Conservation (phyloP, 495 filamentous ascomycete species). For the Massariosphaeria phaeospora region DNA sequence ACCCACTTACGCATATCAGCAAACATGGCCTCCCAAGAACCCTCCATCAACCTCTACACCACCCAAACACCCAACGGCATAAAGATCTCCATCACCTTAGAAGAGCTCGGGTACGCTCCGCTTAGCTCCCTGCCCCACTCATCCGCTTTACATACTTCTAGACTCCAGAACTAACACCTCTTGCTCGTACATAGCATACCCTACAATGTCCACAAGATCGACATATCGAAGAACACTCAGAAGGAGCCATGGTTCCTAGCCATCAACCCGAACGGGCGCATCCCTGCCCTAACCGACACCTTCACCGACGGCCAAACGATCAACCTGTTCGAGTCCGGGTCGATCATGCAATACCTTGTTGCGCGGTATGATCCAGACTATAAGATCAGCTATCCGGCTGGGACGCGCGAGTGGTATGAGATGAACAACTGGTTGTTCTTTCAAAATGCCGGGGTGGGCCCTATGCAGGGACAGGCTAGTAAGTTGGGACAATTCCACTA, state of each 20-base stretch:
- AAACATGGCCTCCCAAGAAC: constrained; percentile 34
- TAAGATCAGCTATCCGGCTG: constrained; percentile 76
- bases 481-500: neutral
- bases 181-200: constrained; percentile 39
- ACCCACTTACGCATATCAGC: neutral
- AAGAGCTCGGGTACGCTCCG: constrained; percentile 64
- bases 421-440: constrained; percentile 71
- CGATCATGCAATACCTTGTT: constrained; percentile 82
- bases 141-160: neutral
- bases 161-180: neutral
- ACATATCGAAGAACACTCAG: constrained; percentile 67
- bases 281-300: constrained; percentile 82
- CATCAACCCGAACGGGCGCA: constrained; percentile 93
- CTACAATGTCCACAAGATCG: constrained; percentile 61
- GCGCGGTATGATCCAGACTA: constrained; percentile 75
- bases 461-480: constrained; percentile 80
- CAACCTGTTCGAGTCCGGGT: constrained; percentile 74
- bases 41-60: constrained; percentile 43
- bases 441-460: constrained; percentile 70
- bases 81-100: constrained; percentile 84
- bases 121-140: neutral
- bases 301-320: constrained; percentile 65
- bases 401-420: constrained; percentile 71
- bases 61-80: constrained; percentile 66
- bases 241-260: constrained; percentile 83